A percentile compares a stretch with the other conserved stretches of the same genome.
These are phyloP conservation scores for Sordariomycetes sp. DNA, from an alignment of 2,329 filamentous ascomycete species.

Conservation along the genomic window DNA sequence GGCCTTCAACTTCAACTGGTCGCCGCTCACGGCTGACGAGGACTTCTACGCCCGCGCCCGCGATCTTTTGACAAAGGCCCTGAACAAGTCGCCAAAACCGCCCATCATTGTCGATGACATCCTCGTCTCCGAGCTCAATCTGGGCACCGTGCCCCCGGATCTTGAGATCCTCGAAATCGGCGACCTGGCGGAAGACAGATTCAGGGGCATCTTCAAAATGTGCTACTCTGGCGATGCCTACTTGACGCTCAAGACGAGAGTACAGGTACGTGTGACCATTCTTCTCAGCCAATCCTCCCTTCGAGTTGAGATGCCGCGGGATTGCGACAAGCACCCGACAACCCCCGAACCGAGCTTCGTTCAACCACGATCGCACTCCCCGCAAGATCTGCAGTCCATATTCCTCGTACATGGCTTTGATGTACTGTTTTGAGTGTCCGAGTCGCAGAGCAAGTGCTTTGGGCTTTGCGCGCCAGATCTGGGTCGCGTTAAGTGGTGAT, in stretches of 20 bases:
- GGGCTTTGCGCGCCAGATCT: too few relatives aligned
- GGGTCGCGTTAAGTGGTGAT: too few relatives aligned
- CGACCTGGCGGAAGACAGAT: conserved; percentile 91
- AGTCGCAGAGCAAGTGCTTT: background rate
- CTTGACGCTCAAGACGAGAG: conserved; percentile 86
- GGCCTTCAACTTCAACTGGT: conserved; percentile 99
- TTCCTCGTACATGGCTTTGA: too few relatives aligned
- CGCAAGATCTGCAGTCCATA: background rate
- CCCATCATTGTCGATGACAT: conserved; percentile 99
- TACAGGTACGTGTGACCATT: conserved; percentile 56
- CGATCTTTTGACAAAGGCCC: conserved; percentile 85
- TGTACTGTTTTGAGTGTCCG: too few relatives aligned
- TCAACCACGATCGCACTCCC: background rate
- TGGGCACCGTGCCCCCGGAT: conserved; percentile 88
- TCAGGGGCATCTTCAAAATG: conserved; percentile 99
- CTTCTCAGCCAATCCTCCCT: conserved; percentile 1
- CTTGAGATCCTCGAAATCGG: conserved; percentile 97
- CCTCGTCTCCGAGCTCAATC: conserved; percentile 93
- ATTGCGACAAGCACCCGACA: conserved; percentile 1
- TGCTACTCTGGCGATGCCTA: conserved; percentile 94
- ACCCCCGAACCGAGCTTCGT: conserved; percentile 2
- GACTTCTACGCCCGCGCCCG: conserved; percentile 82
- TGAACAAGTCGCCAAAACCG: conserved; percentile 97
- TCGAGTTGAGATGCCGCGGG: background rate
- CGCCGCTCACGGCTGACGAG: conserved; percentile 91